A percentile compares a stretch with the other conserved stretches of the same genome.
phyloP scores from a whole-genome alignment of 2,329 filamentous ascomycete genomes.

The Mariannaea elegans region DNA sequence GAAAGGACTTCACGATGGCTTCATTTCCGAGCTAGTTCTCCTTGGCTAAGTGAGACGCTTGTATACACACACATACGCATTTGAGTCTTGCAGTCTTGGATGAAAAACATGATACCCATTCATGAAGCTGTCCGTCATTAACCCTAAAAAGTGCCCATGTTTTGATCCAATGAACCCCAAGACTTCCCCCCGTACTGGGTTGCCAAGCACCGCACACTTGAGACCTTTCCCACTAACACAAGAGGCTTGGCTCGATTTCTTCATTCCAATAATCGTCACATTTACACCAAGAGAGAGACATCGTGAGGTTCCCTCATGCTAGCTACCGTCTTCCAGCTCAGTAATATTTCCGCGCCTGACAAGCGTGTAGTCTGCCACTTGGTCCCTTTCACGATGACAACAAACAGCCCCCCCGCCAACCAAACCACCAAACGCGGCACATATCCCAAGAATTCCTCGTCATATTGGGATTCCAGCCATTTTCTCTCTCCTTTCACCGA shows the following conservation, averaged over 20 bases:
- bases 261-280: slow-evolving; percentile 41
- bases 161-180: slow-evolving; percentile 1
- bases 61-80: slow-evolving; percentile 3
- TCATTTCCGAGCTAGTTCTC: neutral
- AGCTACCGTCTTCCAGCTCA: slow-evolving; percentile 27
- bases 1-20: neutral
- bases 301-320: slow-evolving; percentile 24
- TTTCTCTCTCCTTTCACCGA: neutral
- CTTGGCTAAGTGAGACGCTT: neutral
- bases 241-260: slow-evolving; percentile 6
- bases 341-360: slow-evolving; percentile 13
- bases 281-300: slow-evolving; percentile 34
- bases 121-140: slow-evolving; percentile 25
- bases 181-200: neutral
- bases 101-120: slow-evolving; percentile 26
- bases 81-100: too few species aligned
- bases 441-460: slow-evolving; percentile 19
- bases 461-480: slow-evolving; percentile 22
- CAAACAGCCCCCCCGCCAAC: slow-evolving; percentile 14
- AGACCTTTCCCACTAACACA: neutral
- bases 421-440: slow-evolving; percentile 20
- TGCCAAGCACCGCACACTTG: neutral
- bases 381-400: neutral
- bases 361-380: slow-evolving; percentile 28
- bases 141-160: slow-evolving; percentile 11